Base-by-base conservation (phyloP, 2,329 filamentous ascomycete species). In the Akanthomyces uredinophilus region DNA sequence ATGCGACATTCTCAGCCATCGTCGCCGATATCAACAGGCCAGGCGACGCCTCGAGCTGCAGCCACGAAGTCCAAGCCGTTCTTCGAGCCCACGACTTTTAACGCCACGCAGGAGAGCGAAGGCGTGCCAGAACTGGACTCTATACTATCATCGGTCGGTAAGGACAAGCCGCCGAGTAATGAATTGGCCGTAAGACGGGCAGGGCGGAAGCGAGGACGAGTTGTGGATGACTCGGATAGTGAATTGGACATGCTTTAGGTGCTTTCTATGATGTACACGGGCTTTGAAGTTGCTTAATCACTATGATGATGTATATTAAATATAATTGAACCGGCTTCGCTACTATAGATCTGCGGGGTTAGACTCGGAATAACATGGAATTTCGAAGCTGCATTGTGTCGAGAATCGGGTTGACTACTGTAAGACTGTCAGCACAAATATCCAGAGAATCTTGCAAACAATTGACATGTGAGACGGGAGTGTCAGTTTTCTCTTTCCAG, bases 101-200 rank as follows among this genome's bases (percentile, higher is more conserved):
- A 71, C 0, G 70, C 70, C 4, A 78, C 75, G 5, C 77, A 80
- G 59, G 77, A 78, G 6, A 76, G 74, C 55, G 76, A 79, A 24
- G 75, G 70, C 20, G 67, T 76, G 5, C 74, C 74, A 4, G 75
- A 75, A 11, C 56, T 75, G 2, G 72, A 77, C 22, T 66, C 69
- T 14, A 41, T 70, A 11, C 20, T 66, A 13, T 51, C 55, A 39
- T 52, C 54, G 8, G 37, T 50, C 3, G 49, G 49, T 18, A 61
- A 50, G 24, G 47, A 37, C 32, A 49, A 52, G 57, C n/a, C 54
- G 35, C 11, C 22, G 27, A 44, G 44, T 20, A 47, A 11, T 20
- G 53, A 54, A 6, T 29, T 47, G 39, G 22, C 13, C 2, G 41
- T 16, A 3, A 32, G 54, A 29, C 61, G 54, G 7, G 20, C 39